These are phyloP conservation scores for Globisporangium camurandrum DNA, from an alignment of 352 stramenopile genomes.

Conservation along the genomic window DNA sequence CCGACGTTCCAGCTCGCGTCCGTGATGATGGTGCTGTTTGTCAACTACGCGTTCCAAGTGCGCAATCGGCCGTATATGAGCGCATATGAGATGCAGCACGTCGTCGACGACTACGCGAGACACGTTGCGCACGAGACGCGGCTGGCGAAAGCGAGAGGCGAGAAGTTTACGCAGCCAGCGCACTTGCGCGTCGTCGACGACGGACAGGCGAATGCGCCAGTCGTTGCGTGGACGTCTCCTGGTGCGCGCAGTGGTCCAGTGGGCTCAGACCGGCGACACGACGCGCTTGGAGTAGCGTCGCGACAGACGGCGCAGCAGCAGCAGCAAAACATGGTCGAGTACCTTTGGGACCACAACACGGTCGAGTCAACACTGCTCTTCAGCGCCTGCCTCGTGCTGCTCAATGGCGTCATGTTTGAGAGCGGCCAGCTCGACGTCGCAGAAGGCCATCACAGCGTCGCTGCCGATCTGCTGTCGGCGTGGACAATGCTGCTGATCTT, in stretches of 20 bases:
- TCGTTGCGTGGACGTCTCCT: constrained; percentile 20
- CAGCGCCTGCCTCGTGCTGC: constrained; percentile 54
- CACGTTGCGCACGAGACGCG: constrained; percentile 41
- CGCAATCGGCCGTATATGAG: constrained; percentile 75
- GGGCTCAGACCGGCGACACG: too few relatives aligned
- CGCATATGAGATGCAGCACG: constrained; percentile 42
- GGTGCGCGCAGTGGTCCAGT: neutral
- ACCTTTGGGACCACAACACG: constrained; percentile 77
- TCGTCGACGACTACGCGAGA: constrained; percentile 49
- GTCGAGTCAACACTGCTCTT: constrained; percentile 67
- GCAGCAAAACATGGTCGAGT: constrained; percentile 39
- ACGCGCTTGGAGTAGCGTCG: neutral
- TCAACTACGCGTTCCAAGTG: constrained; percentile 69
- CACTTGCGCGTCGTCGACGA: constrained; percentile 32
- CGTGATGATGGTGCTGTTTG: constrained; percentile 68
- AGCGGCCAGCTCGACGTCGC: constrained; percentile 38
- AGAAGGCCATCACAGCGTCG: constrained; percentile 35
- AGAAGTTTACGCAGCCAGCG: constrained; percentile 42
- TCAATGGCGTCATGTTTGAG: constrained; percentile 64
- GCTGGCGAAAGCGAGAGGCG: constrained; percentile 40
- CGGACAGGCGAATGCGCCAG: constrained; percentile 2
- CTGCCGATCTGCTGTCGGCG: constrained; percentile 37
- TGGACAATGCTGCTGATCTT: constrained; percentile 50
- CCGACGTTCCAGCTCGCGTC: constrained; percentile 69
- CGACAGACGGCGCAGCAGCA: constrained; percentile 15